Evolutionary conservation across 176 grass and related monocot genomes (phyloP), one percentile per base, ranked within the genome.

Genomic region (Musa acuminata): DNA sequence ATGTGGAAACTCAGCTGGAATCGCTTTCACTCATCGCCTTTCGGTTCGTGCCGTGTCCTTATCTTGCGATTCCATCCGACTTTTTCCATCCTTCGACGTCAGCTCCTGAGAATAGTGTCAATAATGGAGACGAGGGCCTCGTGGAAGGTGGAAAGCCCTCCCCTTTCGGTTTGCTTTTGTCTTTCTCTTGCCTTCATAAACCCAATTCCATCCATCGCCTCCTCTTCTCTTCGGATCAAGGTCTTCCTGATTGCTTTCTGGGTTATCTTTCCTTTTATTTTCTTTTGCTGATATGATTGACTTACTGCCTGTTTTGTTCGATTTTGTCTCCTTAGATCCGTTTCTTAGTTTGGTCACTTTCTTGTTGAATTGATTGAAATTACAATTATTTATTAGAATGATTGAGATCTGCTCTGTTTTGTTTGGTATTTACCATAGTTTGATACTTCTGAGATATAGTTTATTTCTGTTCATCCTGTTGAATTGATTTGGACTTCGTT

Each of bases 131-230:
- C 3, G 16, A 1, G 67, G 13, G 17, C 10, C 48, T 49, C 29
- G 66, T 48, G 48, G 17, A 8, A 11, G 48, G 67, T 70, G 35
- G 5, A 43, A 43, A 43, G 35, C 35, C n/a, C 24, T 13, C 52
- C 8, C 21, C 52, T 74, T 74, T 57, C 52, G 52, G 72, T 43
- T 55, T 29, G 21, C 23, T 73, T 73, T 74, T 74, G 72, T 58
- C 72, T 74, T 17, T 74, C 72, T 74, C 72, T 29, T 35, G 52
- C 53, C 24, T 23, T 74, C 17, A 13, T 74, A 74, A 57, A 19
- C 24, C 5, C 72, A 74, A 11, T 35, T 70, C 8, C 52, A 29
- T 35, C 25, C 52, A 17, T 74, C 10, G 52, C 13, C 51, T 51
- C 65, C 52, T 73, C 11, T 55, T 73, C 35, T 53, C 20, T 51